phyloP scores from a whole-genome alignment of 495 filamentous ascomycete species.

The Astrocystis sublimbata region DNA sequence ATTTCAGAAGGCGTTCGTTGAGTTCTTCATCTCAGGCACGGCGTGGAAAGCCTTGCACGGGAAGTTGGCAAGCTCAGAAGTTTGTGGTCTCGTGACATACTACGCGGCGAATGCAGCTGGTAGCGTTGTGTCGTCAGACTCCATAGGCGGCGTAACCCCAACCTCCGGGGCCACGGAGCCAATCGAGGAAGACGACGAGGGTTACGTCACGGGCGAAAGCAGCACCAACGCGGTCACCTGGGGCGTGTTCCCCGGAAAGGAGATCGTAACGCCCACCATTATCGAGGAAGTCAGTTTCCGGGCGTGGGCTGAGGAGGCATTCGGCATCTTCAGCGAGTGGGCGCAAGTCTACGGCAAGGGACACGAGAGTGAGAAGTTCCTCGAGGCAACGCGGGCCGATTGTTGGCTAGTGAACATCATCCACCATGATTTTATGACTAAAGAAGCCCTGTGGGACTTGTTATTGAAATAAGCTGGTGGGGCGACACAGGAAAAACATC shows the following conservation, averaged over 20 bases:
- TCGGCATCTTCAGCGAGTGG: conserved; percentile 94
- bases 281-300: conserved; percentile 95
- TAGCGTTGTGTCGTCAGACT: conserved; percentile 68
- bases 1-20: conserved; percentile 97
- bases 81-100: conserved; percentile 69
- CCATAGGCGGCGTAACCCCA: conserved; percentile 24
- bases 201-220: conserved; percentile 28
- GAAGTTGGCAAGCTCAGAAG: conserved; percentile 56
- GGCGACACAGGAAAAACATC: not conserved
- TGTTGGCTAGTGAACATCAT: conserved; percentile 90
- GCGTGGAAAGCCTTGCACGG: conserved; percentile 69
- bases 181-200: not conserved
- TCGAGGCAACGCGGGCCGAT: conserved; percentile 65
- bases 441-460: conserved; percentile 64
- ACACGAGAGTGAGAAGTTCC: conserved; percentile 63
- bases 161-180: conserved; percentile 25
- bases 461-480: conserved; percentile 33
- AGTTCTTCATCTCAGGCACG: conserved; percentile 77
- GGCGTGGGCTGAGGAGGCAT: conserved; percentile 95
- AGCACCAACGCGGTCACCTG: conserved; percentile 93
- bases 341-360: conserved; percentile 73
- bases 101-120: conserved; percentile 77
- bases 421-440: conserved; percentile 75
- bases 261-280: conserved; percentile 96
- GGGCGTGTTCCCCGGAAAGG: conserved; percentile 94